These are phyloP conservation scores for Trichoderma arundinaceum DNA, from an alignment of 2,329 filamentous ascomycete species.

Conservation along the genomic window DNA sequence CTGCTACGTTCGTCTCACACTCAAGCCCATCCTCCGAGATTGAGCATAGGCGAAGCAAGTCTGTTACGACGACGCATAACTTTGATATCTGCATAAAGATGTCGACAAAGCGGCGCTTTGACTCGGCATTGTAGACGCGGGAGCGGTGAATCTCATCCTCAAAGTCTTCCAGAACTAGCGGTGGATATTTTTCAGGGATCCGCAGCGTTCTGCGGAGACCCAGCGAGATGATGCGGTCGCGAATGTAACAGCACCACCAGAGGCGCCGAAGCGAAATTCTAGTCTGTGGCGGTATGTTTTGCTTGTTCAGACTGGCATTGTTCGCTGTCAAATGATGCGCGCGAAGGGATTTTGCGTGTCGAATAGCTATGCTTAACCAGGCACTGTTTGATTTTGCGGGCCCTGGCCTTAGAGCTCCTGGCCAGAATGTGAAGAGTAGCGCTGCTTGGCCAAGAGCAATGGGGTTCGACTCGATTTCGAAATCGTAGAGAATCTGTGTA, in stretches of 20 bases:
- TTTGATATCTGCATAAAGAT: conserved; percentile 24
- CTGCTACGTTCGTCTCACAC: background rate
- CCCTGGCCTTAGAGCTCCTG: background rate
- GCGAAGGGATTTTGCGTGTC: conserved; percentile 37
- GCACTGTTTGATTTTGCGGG: conserved; percentile 8
- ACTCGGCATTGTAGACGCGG: conserved; percentile 22
- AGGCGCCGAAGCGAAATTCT: conserved; percentile 42
- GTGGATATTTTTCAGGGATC: conserved; percentile 43
- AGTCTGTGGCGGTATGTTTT: conserved; percentile 44
- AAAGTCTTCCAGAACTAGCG: conserved; percentile 46
- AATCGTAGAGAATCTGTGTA: conserved; percentile 27
- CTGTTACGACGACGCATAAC: conserved; percentile 16
- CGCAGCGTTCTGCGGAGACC: conserved; percentile 55
- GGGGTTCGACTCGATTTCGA: conserved; percentile 24
- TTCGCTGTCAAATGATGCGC: conserved; percentile 18
- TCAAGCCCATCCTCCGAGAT: conserved; percentile 23
- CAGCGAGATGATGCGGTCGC: conserved; percentile 56
- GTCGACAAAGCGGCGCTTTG: conserved; percentile 16
- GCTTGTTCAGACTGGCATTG: background rate
- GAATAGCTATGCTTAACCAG: conserved; percentile 24
- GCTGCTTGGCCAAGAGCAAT: conserved; percentile 20
- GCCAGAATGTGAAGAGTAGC: conserved; percentile 27
- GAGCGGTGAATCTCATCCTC: conserved; percentile 38
- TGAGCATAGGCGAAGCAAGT: conserved; percentile 12
- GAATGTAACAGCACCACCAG: conserved; percentile 60